Evolutionary conservation across 164 flowering plant genomes (phyloP).

Genomic region (Berberis thunbergii): DNA sequence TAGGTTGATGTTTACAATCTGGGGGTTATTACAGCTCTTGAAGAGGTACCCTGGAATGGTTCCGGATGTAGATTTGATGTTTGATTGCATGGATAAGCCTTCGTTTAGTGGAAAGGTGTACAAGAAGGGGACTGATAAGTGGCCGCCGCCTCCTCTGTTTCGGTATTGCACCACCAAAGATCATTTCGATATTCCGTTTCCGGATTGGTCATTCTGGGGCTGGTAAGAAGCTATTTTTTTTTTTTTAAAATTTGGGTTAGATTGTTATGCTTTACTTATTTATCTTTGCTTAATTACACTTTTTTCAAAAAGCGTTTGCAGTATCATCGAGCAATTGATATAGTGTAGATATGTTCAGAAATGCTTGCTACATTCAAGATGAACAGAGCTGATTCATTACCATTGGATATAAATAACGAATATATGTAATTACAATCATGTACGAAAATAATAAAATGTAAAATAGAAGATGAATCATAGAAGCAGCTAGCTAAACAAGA

Average conservation of each 20-base stretch:
- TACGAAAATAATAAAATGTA: too few relatives aligned
- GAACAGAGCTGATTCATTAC: too few relatives aligned
- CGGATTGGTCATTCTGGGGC: constrained; percentile 99
- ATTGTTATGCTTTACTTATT: too few relatives aligned
- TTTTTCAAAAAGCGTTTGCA: not conserved
- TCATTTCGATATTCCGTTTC: constrained; percentile 82
- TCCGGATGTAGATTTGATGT: constrained; percentile 89
- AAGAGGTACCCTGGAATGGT: constrained; percentile 65
- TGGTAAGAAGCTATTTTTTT: constrained; percentile 38
- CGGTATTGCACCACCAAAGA: constrained; percentile 67
- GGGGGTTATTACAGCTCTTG: constrained; percentile 79
- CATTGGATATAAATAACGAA: too few relatives aligned
- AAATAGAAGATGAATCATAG: too few relatives aligned
- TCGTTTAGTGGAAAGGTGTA: constrained; percentile 21
- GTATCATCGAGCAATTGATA: too few relatives aligned
- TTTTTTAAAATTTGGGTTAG: not conserved
- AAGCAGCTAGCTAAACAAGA: too few relatives aligned
- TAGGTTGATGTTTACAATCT: constrained; percentile 67
- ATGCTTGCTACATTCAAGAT: too few relatives aligned
- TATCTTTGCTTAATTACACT: not conserved
- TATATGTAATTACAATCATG: too few relatives aligned
- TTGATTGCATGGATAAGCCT: constrained; percentile 92
- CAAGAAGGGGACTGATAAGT: not conserved
- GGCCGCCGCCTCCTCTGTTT: constrained; percentile 67
- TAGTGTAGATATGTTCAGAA: too few relatives aligned